Evolutionary conservation across 176 grass and related monocot genomes (phyloP).

Genomic region (Zea mays): Zm-B73-REFERENCE-NAM-5.0 NC_050099.1:224048501-224049000

Average conservation of each 20-base stretch:
- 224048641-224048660: conserved; percentile 66
- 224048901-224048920: conserved; percentile 84
- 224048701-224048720: conserved; percentile 77
- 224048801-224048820: background rate
- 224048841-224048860: background rate
- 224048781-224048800: conserved; percentile 67
- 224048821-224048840: background rate
- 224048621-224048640: background rate
- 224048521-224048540: conserved; percentile 77
- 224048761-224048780: conserved; percentile 69
- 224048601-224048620: background rate
- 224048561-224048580: background rate
- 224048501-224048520: conserved; percentile 81
- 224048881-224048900: conserved; percentile 84
- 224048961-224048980: conserved; percentile 38
- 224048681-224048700: conserved; percentile 79
- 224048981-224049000: conserved; percentile 78
- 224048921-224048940: conserved; percentile 87
- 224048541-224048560: conserved; percentile 13
- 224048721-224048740: conserved; percentile 87
- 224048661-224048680: conserved; percentile 83
- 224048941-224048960: conserved; percentile 56
- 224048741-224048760: conserved; percentile 71
- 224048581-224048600: background rate
- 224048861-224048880: conserved; percentile 58